These are phyloP conservation scores for Naganishia onofrii DNA, from an alignment of 768 basidiomycete species.

Conservation along the genomic window DNA sequence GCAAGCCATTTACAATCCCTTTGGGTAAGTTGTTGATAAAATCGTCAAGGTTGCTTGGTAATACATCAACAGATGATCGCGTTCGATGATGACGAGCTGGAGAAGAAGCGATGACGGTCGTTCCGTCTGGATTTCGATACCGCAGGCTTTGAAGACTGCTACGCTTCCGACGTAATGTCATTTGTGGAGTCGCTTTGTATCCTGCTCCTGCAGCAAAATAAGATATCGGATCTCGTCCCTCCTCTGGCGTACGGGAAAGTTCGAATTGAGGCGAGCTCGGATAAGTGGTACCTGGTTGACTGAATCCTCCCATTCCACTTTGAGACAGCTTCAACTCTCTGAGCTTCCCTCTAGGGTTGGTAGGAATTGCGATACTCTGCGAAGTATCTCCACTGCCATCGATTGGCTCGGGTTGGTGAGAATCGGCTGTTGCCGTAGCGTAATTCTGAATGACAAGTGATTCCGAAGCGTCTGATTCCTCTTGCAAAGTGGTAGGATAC, in stretches of 20 bases:
- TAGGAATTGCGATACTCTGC: not conserved
- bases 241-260: conserved; percentile 1
- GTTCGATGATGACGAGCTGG: conserved; percentile 18
- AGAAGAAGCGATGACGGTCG: conserved; percentile 15
- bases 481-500: conserved; percentile 7
- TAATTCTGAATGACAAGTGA: not conserved
- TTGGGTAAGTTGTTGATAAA: conserved; percentile 3
- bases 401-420: not conserved
- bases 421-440: not conserved
- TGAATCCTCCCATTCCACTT: not conserved
- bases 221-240: not conserved
- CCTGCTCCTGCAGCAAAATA: not conserved
- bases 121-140: conserved; percentile 22
- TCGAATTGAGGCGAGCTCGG: conserved; percentile 7
- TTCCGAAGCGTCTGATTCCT: conserved; percentile 14
- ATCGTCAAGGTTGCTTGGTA: not conserved
- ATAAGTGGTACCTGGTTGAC: not conserved
- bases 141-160: conserved; percentile 26
- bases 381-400: not conserved
- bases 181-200: not conserved
- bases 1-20: conserved; percentile 9
- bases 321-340: conserved; percentile 19
- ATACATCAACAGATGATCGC: conserved; percentile 7
- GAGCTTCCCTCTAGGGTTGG: conserved; percentile 9
- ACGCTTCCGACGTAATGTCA: conserved; percentile 18